phyloP scores from a whole-genome alignment of 768 basidiomycete species.

The Calocera cornea region DNA sequence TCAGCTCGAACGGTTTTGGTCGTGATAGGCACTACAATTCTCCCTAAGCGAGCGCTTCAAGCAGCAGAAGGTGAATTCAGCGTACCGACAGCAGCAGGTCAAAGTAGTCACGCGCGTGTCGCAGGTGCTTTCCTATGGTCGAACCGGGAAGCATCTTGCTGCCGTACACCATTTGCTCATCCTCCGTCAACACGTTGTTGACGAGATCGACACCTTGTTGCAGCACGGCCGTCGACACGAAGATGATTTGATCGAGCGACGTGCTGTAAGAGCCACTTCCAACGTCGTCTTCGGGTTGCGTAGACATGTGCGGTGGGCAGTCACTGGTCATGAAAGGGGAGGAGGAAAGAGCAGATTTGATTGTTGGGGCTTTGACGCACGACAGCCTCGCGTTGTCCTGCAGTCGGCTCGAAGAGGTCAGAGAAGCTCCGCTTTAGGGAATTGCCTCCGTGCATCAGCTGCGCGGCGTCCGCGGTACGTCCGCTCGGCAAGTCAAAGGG shows the following conservation, averaged over 20 bases:
- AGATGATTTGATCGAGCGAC: conserved; percentile 41
- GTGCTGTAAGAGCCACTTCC: background rate
- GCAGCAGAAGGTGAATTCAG: background rate
- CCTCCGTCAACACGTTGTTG: conserved; percentile 47
- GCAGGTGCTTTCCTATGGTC: conserved; percentile 71
- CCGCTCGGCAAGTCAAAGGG: background rate
- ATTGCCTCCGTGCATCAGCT: background rate
- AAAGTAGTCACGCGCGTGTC: conserved; percentile 77
- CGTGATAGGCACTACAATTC: conserved; percentile 18
- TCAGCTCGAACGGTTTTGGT: conserved; percentile 41
- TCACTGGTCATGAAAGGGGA: background rate
- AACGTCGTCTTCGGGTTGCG: background rate
- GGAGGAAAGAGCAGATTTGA: background rate
- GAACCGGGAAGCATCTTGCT: conserved; percentile 76
- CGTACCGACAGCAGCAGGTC: conserved; percentile 12
- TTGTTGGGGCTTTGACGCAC: background rate
- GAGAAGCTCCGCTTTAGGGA: background rate
- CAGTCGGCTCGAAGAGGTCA: background rate
- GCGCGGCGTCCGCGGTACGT: background rate
- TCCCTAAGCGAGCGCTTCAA: background rate
- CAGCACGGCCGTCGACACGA: conserved; percentile 53
- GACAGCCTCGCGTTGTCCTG: background rate
- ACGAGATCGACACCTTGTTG: conserved; percentile 61
- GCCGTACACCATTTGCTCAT: conserved; percentile 52
- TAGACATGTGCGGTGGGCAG: background rate